Evolutionary conservation across 2,329 filamentous ascomycete genomes (phyloP).

Genomic region (Mycosphaerella sp.): DNA sequence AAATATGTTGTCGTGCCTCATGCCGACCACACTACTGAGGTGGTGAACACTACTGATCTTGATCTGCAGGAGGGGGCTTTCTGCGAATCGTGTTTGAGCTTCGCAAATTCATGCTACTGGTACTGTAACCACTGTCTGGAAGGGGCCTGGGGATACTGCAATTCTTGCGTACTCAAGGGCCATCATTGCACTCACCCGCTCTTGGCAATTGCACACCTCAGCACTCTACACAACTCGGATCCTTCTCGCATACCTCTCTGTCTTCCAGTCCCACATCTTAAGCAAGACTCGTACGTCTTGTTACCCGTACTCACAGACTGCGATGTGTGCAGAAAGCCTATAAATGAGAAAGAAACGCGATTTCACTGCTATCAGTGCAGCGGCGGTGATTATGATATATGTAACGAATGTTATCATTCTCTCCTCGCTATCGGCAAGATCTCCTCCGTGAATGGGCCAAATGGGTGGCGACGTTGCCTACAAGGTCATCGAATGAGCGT

Average conservation of each 20-base stretch:
- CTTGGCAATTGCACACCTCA: slow-evolving; percentile 62
- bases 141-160: slow-evolving; percentile 93
- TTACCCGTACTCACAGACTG: slow-evolving; percentile 62
- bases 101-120: slow-evolving; percentile 83
- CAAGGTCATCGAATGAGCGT: slow-evolving; percentile 79
- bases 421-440: slow-evolving; percentile 61
- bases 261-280: slow-evolving; percentile 31
- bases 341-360: slow-evolving; percentile 61
- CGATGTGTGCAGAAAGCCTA: slow-evolving; percentile 68
- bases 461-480: slow-evolving; percentile 77
- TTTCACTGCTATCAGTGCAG: slow-evolving; percentile 77
- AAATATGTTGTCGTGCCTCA: slow-evolving; percentile 35
- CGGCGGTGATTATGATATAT: slow-evolving; percentile 82
- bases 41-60: background rate
- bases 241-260: slow-evolving; percentile 19
- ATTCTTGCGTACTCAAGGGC: slow-evolving; percentile 76
- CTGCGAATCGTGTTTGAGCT: slow-evolving; percentile 67
- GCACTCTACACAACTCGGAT: slow-evolving; percentile 20
- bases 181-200: slow-evolving; percentile 75
- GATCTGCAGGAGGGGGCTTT: slow-evolving; percentile 71
- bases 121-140: slow-evolving; percentile 81
- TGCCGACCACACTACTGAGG: slow-evolving; percentile 5
- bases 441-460: slow-evolving; percentile 65
- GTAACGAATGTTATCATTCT: slow-evolving; percentile 66
- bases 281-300: slow-evolving; percentile 40